These are phyloP conservation scores for Sindora glabra DNA, from an alignment of 306 rosid species.

Conservation along the genomic window DNA sequence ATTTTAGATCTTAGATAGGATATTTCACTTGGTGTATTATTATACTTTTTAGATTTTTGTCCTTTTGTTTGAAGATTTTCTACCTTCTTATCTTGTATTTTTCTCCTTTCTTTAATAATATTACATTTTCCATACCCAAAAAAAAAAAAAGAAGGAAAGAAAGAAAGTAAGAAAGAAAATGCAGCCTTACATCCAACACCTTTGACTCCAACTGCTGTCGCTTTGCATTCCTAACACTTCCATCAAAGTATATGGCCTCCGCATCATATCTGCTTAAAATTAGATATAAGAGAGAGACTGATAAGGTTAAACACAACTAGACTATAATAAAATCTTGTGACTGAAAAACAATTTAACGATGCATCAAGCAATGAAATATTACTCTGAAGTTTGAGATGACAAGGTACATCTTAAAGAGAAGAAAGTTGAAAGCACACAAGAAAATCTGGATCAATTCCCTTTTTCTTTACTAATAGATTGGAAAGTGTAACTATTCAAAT, in stretches of 20 bases:
- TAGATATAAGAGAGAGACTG: constrained; percentile 4
- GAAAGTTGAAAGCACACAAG: no score
- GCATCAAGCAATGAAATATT: background rate
- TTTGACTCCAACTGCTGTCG: constrained; percentile 52
- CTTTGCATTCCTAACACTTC: constrained; percentile 66
- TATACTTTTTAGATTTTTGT: no score
- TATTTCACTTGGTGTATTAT: no score
- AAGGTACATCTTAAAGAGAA: no score
- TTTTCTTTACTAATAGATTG: background rate
- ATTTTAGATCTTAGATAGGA: no score
- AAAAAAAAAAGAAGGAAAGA: no score
- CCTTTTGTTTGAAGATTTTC: no score
- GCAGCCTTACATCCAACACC: constrained; percentile 58
- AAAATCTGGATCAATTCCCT: background rate
- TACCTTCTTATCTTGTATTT: no score
- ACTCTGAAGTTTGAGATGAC: no score
- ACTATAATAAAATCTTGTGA: constrained; percentile 6
- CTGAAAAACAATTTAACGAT: background rate
- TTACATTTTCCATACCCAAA: no score
- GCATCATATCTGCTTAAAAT: constrained; percentile 56
- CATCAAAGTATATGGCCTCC: constrained; percentile 72
- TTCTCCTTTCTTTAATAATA: no score
- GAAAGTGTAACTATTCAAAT: background rate
- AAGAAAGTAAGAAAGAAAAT: background rate
- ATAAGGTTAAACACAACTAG: background rate